Conservation (phyloP, 2,329 filamentous ascomycete genomes). For the Boeremia lycopersici region DNA sequence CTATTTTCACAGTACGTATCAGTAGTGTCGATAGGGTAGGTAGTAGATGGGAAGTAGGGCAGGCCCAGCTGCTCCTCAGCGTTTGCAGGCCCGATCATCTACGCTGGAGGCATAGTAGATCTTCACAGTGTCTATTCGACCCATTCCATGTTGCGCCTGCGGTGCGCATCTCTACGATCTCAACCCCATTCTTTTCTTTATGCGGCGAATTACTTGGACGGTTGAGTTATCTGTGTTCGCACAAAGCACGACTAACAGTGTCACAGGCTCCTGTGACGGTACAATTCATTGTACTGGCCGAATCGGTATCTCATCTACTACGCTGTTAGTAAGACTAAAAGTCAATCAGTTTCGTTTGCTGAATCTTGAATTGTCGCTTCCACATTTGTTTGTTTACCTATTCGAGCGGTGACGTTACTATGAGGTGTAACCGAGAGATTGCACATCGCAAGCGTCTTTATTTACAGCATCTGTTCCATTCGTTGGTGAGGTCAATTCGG, state of each 20-base stretch:
- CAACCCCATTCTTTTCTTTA: conserved; percentile 35
- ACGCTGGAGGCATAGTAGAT: conserved; percentile 49
- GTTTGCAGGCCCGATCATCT: conserved; percentile 49
- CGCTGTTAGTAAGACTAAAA: neutral
- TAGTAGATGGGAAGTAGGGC: conserved; percentile 50
- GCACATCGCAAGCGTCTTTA: conserved; percentile 8
- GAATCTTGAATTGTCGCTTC: neutral
- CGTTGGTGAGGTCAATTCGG: conserved; percentile 1
- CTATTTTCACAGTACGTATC: conserved; percentile 44
- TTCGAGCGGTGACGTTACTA: conserved; percentile 13
- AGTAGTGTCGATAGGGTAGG: conserved; percentile 40
- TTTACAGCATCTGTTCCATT: neutral
- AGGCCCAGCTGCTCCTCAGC: conserved; percentile 44
- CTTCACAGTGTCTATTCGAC: conserved; percentile 37
- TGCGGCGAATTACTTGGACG: conserved; percentile 45
- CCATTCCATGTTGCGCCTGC: conserved; percentile 39
- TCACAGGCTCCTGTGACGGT: conserved; percentile 23
- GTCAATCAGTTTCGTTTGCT: neutral
- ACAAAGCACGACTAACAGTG: conserved; percentile 24
- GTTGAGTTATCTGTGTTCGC: conserved; percentile 41
- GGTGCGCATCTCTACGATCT: conserved; percentile 43
- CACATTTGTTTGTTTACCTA: conserved; percentile 9
- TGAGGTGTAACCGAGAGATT: conserved; percentile 6
- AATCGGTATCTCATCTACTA: neutral
- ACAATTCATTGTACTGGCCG: conserved; percentile 16